Percentiles rank a stretch among this genome's conserved stretches.
phyloP scores from a whole-genome alignment of 495 filamentous ascomycete genomes.

The Lophiotrema nucula region DNA sequence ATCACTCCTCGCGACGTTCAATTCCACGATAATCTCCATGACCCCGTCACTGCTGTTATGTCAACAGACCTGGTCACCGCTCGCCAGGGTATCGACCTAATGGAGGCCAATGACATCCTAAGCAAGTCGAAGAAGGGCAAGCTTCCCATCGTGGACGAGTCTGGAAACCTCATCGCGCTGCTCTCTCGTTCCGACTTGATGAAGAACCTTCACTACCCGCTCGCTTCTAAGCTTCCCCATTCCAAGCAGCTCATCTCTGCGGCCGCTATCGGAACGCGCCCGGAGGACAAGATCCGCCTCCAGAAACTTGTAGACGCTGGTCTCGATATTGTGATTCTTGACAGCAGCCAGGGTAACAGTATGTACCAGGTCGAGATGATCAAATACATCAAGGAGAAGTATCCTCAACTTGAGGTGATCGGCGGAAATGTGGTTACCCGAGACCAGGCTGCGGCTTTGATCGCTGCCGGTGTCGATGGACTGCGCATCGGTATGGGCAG shows the following conservation, averaged over 20 bases:
- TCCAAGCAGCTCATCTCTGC: conserved; percentile 97
- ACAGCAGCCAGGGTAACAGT: conserved; percentile 95
- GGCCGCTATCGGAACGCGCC: conserved; percentile 90
- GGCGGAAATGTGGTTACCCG: conserved; percentile 97
- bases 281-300: conserved; percentile 85
- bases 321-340: conserved; percentile 91
- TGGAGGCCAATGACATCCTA: conserved; percentile 90
- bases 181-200: conserved; percentile 96
- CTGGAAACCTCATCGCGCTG: conserved; percentile 86
- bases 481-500: conserved; percentile 99
- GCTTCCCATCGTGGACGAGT: conserved; percentile 87
- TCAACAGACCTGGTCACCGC: conserved; percentile 93
- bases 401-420: conserved; percentile 87
- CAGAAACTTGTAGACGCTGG: conserved; percentile 88
- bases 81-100: conserved; percentile 74
- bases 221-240: conserved; percentile 93
- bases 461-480: conserved; percentile 92
- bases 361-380: conserved; percentile 98
- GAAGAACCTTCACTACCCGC: conserved; percentile 97
- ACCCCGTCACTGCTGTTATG: conserved; percentile 88
- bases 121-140: conserved; percentile 98
- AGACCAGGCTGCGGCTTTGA: conserved; percentile 87
- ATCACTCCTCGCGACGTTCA: conserved; percentile 97
- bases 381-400: conserved; percentile 85
- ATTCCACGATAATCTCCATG: conserved; percentile 70